Conservation (phyloP, 1,284 basidiomycete genomes). For the Dichomitus squalens region DNA sequence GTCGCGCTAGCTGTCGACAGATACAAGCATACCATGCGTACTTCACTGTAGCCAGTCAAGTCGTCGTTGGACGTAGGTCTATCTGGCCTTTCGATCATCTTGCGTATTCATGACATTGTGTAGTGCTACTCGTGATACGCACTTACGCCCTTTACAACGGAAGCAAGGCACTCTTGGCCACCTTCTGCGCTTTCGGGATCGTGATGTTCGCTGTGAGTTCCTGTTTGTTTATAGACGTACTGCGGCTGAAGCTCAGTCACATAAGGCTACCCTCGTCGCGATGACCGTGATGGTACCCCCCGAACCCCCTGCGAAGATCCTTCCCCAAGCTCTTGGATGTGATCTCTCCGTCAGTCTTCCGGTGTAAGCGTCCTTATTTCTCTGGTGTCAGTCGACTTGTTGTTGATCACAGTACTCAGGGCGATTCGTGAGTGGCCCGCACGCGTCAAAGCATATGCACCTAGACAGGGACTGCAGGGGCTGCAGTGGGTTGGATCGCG, state of each 20-base stretch:
- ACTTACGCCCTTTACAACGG: slow-evolving; percentile 17
- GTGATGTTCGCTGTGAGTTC: neutral
- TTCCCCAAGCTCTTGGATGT: neutral
- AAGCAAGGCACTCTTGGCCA: slow-evolving; percentile 4
- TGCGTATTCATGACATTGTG: neutral
- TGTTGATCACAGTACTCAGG: too few species aligned
- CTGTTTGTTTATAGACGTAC: too few species aligned
- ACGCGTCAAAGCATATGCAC: too few species aligned
- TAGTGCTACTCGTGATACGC: slow-evolving; percentile 11
- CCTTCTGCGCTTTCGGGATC: neutral
- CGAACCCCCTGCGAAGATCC: neutral
- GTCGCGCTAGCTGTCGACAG: slow-evolving; percentile 17
- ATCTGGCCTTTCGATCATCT: neutral
- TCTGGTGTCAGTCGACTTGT: too few species aligned
- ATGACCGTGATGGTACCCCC: neutral
- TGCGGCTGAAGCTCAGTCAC: too few species aligned
- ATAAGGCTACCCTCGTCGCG: slow-evolving; percentile 3
- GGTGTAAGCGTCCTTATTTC: slow-evolving; percentile 3
- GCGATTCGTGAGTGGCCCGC: too few species aligned
- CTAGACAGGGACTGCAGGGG: neutral
- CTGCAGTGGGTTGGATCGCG: slow-evolving; percentile 8
- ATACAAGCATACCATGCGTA: slow-evolving; percentile 19
- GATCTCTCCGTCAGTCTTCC: slow-evolving; percentile 1
- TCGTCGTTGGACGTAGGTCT: slow-evolving; percentile 10
- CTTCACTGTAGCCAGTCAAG: slow-evolving; percentile 11